These are phyloP conservation scores for Aphanoascus verrucosus DNA, from an alignment of 2,329 filamentous ascomycete species.

Conservation along the genomic window DNA sequence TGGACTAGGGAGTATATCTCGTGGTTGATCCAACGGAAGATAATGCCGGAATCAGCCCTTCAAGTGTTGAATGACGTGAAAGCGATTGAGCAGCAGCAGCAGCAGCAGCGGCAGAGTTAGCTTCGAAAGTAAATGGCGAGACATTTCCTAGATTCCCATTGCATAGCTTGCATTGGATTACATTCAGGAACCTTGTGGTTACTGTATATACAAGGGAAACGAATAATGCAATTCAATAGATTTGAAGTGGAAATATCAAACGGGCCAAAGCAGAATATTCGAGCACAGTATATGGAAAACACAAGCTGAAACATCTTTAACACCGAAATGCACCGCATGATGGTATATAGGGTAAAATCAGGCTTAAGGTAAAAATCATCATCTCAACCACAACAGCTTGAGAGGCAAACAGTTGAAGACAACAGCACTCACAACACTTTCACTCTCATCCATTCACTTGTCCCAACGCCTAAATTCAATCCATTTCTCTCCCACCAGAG, in stretches of 20 bases:
- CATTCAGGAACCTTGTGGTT: neutral
- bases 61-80: constrained; percentile 4
- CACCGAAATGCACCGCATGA: neutral
- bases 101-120: neutral
- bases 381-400: neutral
- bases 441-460: constrained; percentile 81
- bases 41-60: constrained; percentile 6
- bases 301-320: neutral
- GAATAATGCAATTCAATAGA: too few species aligned
- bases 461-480: constrained; percentile 67
- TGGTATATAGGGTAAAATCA: neutral
- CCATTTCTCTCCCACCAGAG: constrained; percentile 84
- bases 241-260: neutral
- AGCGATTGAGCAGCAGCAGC: neutral
- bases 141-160: neutral
- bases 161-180: neutral
- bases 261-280: neutral
- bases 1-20: constrained; percentile 13
- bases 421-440: constrained; percentile 49
- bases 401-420: neutral
- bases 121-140: neutral
- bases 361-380: neutral
- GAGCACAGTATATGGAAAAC: neutral
- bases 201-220: neutral
- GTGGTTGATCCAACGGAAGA: constrained; percentile 10